These are phyloP conservation scores for Chaetomium globosum DNA, from an alignment of 2,329 filamentous ascomycete genomes.

Conservation along the genomic window DNA sequence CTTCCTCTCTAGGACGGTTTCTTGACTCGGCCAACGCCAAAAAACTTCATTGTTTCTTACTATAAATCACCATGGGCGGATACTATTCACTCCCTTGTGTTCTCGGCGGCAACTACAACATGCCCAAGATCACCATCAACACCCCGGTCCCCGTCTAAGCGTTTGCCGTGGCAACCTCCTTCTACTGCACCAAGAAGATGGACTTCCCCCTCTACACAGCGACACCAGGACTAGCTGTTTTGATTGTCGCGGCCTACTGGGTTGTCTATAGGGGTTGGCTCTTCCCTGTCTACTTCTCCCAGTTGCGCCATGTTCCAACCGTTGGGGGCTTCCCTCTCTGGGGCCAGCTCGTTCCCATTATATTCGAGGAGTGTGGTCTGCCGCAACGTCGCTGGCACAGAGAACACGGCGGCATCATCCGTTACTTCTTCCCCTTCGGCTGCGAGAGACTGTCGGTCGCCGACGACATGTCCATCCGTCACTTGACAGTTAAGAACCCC, in stretches of 20 bases:
- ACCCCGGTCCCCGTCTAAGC: conserved; percentile 21
- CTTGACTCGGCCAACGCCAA: too few species aligned
- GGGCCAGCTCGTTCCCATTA: conserved; percentile 49
- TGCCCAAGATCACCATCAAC: not conserved
- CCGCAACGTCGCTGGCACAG: conserved; percentile 49
- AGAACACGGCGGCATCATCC: conserved; percentile 47
- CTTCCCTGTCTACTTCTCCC: conserved; percentile 48
- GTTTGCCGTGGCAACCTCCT: not conserved
- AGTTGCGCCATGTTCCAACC: conserved; percentile 48
- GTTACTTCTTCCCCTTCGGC: conserved; percentile 52
- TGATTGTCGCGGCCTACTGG: conserved; percentile 39
- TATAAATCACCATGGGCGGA: too few species aligned
- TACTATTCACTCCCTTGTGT: too few species aligned
- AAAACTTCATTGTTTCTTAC: too few species aligned
- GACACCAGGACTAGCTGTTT: conserved; percentile 16
- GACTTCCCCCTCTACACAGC: conserved; percentile 18
- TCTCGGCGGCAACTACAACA: not conserved
- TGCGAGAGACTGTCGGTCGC: conserved; percentile 49
- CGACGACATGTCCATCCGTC: conserved; percentile 49
- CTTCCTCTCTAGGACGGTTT: too few species aligned
- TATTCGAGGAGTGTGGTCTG: conserved; percentile 47
- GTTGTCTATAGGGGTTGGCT: conserved; percentile 44
- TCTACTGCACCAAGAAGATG: conserved; percentile 32
- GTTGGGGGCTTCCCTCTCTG: conserved; percentile 48
- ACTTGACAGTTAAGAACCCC: conserved; percentile 49